A percentile compares a stretch with the other conserved stretches of the same genome.
These are phyloP conservation scores for Schizochytrium sp. DNA, from an alignment of 108 stramenopile species.

Conservation along the genomic window DNA sequence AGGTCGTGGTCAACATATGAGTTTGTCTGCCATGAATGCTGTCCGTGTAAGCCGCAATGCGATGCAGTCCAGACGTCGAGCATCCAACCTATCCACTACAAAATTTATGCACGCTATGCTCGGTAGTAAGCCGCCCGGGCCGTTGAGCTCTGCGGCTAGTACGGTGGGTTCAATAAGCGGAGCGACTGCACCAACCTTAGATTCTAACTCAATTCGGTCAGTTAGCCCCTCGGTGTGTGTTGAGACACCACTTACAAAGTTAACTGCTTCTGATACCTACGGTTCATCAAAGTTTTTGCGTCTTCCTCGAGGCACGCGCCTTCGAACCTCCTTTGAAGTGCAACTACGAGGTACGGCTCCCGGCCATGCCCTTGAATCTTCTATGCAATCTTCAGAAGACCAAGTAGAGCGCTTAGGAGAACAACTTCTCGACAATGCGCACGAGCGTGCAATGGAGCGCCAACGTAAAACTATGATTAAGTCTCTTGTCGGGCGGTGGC, in stretches of 20 bases:
- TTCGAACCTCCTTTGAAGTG: slow-evolving; percentile 6
- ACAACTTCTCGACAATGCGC: neutral
- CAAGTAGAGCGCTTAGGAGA: neutral
- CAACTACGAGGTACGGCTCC: neutral
- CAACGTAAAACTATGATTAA: neutral
- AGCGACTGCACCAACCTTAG: neutral
- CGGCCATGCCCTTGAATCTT: too few species aligned
- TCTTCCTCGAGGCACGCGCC: neutral
- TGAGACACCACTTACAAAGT: neutral
- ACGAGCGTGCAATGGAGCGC: neutral
- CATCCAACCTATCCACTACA: too few species aligned
- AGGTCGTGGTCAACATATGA: too few species aligned
- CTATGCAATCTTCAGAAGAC: too few species aligned
- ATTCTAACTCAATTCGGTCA: neutral
- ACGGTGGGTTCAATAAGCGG: neutral
- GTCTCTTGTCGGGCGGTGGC: neutral
- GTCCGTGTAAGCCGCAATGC: too few species aligned
- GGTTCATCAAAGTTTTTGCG: neutral
- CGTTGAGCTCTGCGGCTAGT: neutral
- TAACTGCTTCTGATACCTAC: neutral
- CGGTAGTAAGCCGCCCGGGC: neutral
- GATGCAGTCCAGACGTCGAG: too few species aligned
- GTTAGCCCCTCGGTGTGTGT: neutral
- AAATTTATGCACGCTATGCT: too few species aligned
- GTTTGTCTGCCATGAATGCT: too few species aligned